These are phyloP conservation scores for Neostapfia colusana DNA, from an alignment of 176 grass and related monocot genomes.

Conservation along the genomic window DNA sequence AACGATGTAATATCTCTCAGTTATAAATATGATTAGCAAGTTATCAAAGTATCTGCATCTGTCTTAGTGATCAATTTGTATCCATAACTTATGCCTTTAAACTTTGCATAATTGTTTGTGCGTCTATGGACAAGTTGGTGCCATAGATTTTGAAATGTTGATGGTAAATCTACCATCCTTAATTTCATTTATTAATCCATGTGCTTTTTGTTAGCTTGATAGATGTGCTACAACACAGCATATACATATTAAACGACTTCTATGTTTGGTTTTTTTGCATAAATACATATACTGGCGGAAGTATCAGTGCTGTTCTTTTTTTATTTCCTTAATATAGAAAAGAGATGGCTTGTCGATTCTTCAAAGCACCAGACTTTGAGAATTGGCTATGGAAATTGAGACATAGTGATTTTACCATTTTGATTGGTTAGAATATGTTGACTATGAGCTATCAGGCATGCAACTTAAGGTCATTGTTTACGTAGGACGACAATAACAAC, in stretches of 20 bases:
- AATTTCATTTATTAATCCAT: not conserved
- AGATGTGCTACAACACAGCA: slow-evolving; percentile 7
- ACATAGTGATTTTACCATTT: slow-evolving; percentile 1
- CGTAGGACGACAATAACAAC: too few species aligned
- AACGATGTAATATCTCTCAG: slow-evolving; percentile 5
- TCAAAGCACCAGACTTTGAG: not conserved
- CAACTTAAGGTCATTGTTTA: not conserved
- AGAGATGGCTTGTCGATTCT: not conserved
- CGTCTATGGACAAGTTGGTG: too few species aligned
- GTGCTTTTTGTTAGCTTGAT: not conserved
- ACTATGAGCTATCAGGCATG: not conserved
- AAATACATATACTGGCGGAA: not conserved
- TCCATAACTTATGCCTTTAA: not conserved
- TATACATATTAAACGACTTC: not conserved
- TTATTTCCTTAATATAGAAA: not conserved
- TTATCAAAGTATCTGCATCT: not conserved
- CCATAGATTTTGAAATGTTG: not conserved
- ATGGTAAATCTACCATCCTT: not conserved
- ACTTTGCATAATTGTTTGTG: too few species aligned
- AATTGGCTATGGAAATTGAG: not conserved
- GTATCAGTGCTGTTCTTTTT: not conserved
- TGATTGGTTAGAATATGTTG: not conserved
- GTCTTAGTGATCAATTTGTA: not conserved
- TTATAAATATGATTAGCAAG: not conserved
- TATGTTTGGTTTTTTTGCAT: not conserved